phyloP scores from a whole-genome alignment of 495 filamentous ascomycete species.

The Trichodelitschia bisporula region DNA sequence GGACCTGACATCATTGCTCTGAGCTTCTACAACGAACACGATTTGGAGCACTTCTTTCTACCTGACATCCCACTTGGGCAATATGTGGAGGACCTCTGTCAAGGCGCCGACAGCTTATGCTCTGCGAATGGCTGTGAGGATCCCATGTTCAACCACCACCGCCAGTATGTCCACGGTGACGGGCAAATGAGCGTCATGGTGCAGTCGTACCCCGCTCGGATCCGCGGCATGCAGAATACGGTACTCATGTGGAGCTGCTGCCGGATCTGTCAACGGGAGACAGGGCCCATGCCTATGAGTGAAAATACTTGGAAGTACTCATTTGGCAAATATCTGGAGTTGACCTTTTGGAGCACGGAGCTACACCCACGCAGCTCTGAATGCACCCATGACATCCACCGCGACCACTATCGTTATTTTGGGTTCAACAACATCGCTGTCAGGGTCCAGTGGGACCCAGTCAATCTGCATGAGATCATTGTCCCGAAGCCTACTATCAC shows the following conservation, averaged over 20 bases:
- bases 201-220: conserved; percentile 44
- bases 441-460: conserved; percentile 73
- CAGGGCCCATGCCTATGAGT: conserved; percentile 79
- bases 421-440: conserved; percentile 67
- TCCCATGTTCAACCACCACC: conserved; percentile 78
- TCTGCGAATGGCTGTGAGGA: conserved; percentile 66
- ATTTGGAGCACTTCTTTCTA: conserved; percentile 39
- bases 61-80: conserved; percentile 84
- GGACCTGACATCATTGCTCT: conserved; percentile 71
- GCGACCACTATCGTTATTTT: conserved; percentile 79
- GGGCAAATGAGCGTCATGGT: conserved; percentile 79
- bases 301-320: conserved; percentile 96
- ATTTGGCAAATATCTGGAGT: conserved; percentile 88
- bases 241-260: conserved; percentile 98
- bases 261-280: conserved; percentile 73
- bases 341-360: conserved; percentile 84
- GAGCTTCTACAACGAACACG: conserved; percentile 81
- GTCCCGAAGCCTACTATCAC: conserved; percentile 75
- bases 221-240: conserved; percentile 44
- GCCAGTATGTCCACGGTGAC: conserved; percentile 92
- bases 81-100: conserved; percentile 80
- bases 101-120: conserved; percentile 47
- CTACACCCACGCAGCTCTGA: conserved; percentile 52
- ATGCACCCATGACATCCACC: conserved; percentile 86
- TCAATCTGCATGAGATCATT: conserved; percentile 84